Conservation (phyloP, 2,329 filamentous ascomycete genomes). For the Stachybotrys echinatus region DNA sequence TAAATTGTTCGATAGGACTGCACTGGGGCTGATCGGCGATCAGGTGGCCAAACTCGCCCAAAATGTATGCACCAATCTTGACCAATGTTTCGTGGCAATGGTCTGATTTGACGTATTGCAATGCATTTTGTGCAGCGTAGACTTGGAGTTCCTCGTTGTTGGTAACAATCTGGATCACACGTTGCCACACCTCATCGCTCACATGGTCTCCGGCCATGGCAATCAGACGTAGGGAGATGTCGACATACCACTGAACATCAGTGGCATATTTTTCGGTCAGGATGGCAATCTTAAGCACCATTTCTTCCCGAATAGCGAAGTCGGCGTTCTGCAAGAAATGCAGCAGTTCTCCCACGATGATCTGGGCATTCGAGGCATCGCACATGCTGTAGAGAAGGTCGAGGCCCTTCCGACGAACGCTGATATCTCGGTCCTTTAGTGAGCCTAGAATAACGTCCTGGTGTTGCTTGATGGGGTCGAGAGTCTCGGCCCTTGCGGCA, state of each 20-base stretch:
- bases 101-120: conserved; percentile 87
- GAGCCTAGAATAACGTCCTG: conserved; percentile 95
- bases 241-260: conserved; percentile 98
- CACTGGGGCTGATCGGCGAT: conserved; percentile 89
- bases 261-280: conserved; percentile 97
- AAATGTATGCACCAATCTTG: conserved; percentile 93
- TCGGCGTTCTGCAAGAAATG: conserved; percentile 95
- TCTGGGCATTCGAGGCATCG: conserved; percentile 86
- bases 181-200: conserved; percentile 98
- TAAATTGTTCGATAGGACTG: conserved; percentile 94
- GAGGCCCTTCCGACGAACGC: conserved; percentile 89
- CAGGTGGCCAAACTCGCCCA: conserved; percentile 95
- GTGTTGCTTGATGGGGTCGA: conserved; percentile 97
- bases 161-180: conserved; percentile 96
- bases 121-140: conserved; percentile 88
- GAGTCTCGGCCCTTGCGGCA: conserved; percentile 84
- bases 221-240: conserved; percentile 89
- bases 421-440: conserved; percentile 92
- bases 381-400: conserved; percentile 99
- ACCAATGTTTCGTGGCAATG: conserved; percentile 95
- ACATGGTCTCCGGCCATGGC: conserved; percentile 97
- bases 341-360: conserved; percentile 88
- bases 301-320: conserved; percentile 96
- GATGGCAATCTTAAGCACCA: conserved; percentile 98
- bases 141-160: conserved; percentile 98